Conservation (phyloP, 2,329 filamentous ascomycete species). For the Venturia aucupariae region DNA sequence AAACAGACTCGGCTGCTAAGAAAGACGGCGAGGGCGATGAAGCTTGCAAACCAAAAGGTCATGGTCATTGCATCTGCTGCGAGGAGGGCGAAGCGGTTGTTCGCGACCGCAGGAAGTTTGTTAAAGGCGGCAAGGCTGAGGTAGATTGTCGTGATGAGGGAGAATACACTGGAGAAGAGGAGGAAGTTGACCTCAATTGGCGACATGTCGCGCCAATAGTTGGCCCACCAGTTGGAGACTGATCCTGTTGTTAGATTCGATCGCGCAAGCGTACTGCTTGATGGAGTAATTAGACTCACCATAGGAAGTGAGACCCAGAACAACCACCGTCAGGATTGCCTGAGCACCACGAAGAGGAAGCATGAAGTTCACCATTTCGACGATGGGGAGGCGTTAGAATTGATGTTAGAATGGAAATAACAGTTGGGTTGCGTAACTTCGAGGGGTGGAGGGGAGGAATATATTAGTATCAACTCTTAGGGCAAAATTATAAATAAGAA, state of each 20-base stretch:
- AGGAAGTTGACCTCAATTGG: constrained; percentile 63
- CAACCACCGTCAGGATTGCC: constrained; percentile 59
- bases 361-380: constrained; percentile 21
- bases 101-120: constrained; percentile 32
- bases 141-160: constrained; percentile 57
- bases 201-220: constrained; percentile 41
- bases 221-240: constrained; percentile 49
- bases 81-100: constrained; percentile 57
- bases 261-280: background rate
- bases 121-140: constrained; percentile 34
- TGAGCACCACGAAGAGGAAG: constrained; percentile 59
- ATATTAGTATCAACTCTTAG: background rate
- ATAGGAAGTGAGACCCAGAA: constrained; percentile 67
- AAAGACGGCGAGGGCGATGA: constrained; percentile 64
- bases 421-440: background rate
- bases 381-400: background rate
- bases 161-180: constrained; percentile 72
- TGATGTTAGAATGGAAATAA: background rate
- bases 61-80: constrained; percentile 62
- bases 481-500: background rate
- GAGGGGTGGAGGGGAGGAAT: background rate
- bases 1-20: constrained; percentile 50
- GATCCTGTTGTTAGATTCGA: constrained; percentile 8
- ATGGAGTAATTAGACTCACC: constrained; percentile 41
- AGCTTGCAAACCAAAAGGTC: constrained; percentile 85